Evolutionary conservation across 176 grass and related monocot genomes (phyloP).

Genomic region (Carex parvula): DNA sequence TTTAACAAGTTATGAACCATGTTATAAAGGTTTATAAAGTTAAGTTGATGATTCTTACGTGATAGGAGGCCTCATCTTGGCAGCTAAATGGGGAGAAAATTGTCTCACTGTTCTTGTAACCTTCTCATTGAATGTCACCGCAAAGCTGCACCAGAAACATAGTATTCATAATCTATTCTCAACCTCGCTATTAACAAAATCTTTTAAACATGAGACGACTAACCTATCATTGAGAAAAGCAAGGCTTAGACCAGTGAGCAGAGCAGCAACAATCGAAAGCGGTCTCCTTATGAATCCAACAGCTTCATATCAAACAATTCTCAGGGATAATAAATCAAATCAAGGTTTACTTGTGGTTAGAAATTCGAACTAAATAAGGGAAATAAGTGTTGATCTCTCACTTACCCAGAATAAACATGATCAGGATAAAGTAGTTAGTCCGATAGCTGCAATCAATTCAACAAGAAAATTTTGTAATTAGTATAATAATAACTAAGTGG

Average conservation of each 20-base stretch:
- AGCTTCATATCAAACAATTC: constrained; percentile 1
- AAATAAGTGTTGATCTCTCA: constrained; percentile 20
- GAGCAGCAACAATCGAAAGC: constrained; percentile 20
- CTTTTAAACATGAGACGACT: background rate
- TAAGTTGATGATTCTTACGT: constrained; percentile 36
- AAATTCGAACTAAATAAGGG: background rate
- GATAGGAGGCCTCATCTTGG: constrained; percentile 90
- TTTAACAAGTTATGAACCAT: background rate
- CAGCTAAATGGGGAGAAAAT: constrained; percentile 97
- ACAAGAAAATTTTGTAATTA: background rate
- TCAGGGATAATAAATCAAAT: constrained; percentile 13
- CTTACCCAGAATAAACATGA: constrained; percentile 78
- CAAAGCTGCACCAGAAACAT: constrained; percentile 25
- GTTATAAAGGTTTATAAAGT: background rate
- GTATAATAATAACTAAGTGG: constrained; percentile 12
- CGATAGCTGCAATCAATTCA: constrained; percentile 22
- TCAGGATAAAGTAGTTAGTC: constrained; percentile 67
- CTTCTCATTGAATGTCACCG: constrained; percentile 77
- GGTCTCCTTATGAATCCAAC: constrained; percentile 32
- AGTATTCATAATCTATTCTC: background rate
- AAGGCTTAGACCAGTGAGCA: constrained; percentile 22
- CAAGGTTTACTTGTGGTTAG: background rate
- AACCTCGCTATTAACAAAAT: background rate
- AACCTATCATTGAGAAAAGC: constrained; percentile 34
- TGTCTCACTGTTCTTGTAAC: constrained; percentile 77